Conservation (phyloP, 352 stramenopile species). For the Pythium aphanidermatum region DNA sequence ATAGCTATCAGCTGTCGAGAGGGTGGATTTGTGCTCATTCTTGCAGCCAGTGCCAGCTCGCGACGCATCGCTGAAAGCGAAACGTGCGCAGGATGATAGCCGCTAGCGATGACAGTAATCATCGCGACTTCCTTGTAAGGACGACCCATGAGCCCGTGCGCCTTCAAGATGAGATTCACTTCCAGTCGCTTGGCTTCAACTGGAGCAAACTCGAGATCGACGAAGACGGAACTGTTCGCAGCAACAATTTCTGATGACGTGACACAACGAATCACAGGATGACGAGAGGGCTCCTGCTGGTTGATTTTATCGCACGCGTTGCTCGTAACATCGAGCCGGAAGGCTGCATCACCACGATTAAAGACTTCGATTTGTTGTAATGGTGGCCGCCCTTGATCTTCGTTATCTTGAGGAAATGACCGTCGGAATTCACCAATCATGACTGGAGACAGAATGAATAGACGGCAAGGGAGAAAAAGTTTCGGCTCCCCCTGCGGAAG, state of each 20-base stretch:
- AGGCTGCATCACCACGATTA: slow-evolving; percentile 62
- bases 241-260: slow-evolving; percentile 53
- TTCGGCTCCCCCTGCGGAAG: slow-evolving; percentile 56
- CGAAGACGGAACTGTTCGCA: slow-evolving; percentile 45
- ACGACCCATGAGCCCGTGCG: slow-evolving; percentile 60
- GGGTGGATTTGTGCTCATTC: slow-evolving; percentile 12
- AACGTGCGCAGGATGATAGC: slow-evolving; percentile 40
- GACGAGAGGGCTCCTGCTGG: slow-evolving; percentile 16
- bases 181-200: slow-evolving; percentile 51
- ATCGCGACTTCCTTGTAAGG: slow-evolving; percentile 59
- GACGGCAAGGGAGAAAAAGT: slow-evolving; percentile 50
- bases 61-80: slow-evolving; percentile 31
- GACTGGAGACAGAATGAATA: slow-evolving; percentile 61
- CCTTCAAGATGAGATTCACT: slow-evolving; percentile 51
- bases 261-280: slow-evolving; percentile 47
- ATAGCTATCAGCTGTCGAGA: slow-evolving; percentile 27
- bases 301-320: slow-evolving; percentile 53
- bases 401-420: slow-evolving; percentile 4
- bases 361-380: slow-evolving; percentile 74
- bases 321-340: slow-evolving; percentile 59
- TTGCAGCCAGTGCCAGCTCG: slow-evolving; percentile 17
- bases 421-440: slow-evolving; percentile 61
- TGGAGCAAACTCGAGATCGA: slow-evolving; percentile 77
- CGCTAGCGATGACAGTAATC: slow-evolving; percentile 51
- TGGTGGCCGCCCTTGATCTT: slow-evolving; percentile 22